Percentiles rank a stretch among this genome's conserved stretches.
Conservation (phyloP, 495 filamentous ascomycete genomes). For the Hypoxylon cercidicola region DNA sequence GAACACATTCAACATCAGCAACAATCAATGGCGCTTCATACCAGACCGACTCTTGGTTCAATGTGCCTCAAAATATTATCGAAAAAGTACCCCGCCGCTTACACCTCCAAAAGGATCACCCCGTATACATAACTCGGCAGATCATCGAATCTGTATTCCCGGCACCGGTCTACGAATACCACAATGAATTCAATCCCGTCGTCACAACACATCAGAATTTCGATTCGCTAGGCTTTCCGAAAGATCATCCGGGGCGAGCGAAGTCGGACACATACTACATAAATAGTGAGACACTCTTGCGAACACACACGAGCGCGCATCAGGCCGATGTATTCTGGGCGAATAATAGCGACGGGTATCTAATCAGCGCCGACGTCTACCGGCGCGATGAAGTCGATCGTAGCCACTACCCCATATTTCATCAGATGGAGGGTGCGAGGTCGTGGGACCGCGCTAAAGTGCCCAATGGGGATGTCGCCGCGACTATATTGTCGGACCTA, state of each 20-base stretch:
- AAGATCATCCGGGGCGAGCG: slow-evolving; percentile 88
- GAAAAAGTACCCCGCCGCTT: slow-evolving; percentile 76
- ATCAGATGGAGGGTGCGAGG: slow-evolving; percentile 96
- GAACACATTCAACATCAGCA: slow-evolving; percentile 41
- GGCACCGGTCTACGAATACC: slow-evolving; percentile 72
- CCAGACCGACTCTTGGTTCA: slow-evolving; percentile 82
- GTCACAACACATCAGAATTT: slow-evolving; percentile 93
- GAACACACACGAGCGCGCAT: slow-evolving; percentile 94
- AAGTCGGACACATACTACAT: slow-evolving; percentile 96
- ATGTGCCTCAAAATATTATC: slow-evolving; percentile 79
- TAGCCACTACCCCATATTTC: slow-evolving; percentile 95
- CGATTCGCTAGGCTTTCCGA: slow-evolving; percentile 91
- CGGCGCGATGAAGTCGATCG: slow-evolving; percentile 93
- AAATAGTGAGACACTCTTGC: slow-evolving; percentile 82
- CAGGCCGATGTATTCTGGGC: slow-evolving; percentile 86
- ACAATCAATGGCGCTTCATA: slow-evolving; percentile 72
- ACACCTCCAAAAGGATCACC: slow-evolving; percentile 88
- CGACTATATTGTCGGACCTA: slow-evolving; percentile 72
- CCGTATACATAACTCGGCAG: slow-evolving; percentile 86
- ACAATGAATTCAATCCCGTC: slow-evolving; percentile 82
- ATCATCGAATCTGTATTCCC: slow-evolving; percentile 94
- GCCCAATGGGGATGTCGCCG: slow-evolving; percentile 67
- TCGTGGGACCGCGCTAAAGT: slow-evolving; percentile 81
- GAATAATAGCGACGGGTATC: slow-evolving; percentile 79
- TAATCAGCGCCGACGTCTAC: slow-evolving; percentile 96